phyloP scores from a whole-genome alignment of 108 stramenopile species.

The Nitzschia sp. region DNA sequence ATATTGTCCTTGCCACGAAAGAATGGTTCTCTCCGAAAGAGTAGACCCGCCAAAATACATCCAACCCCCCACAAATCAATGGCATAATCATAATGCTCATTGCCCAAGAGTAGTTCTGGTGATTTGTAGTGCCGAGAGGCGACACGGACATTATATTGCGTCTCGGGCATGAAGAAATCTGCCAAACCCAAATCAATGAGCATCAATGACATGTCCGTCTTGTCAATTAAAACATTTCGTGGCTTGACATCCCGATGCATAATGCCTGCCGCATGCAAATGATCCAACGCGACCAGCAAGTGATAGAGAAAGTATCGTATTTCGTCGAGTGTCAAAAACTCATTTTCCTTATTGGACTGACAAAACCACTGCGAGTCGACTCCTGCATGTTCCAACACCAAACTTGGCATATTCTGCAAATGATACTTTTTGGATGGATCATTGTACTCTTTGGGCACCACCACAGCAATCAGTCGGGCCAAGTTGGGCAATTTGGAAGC shows the following conservation, averaged over 20 bases:
- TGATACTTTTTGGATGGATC: conserved; percentile 25
- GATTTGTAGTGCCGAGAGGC: conserved; percentile 92
- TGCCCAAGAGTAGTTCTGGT: conserved; percentile 88
- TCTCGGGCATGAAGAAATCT: conserved; percentile 89
- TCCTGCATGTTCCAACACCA: conserved; percentile 91
- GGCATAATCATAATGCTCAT: conserved; percentile 75
- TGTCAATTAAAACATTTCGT: conserved; percentile 90
- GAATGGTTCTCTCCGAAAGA: conserved; percentile 81
- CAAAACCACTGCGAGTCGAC: conserved; percentile 82
- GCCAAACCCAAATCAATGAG: conserved; percentile 92
- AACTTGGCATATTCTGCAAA: conserved; percentile 59
- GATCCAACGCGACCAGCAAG: conserved; percentile 85
- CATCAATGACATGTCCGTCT: conserved; percentile 53
- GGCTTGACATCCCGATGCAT: conserved; percentile 97
- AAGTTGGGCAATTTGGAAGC: conserved; percentile 69
- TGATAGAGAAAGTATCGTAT: conserved; percentile 89
- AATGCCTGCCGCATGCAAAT: conserved; percentile 79
- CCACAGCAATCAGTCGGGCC: conserved; percentile 58
- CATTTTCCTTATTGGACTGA: conserved; percentile 46
- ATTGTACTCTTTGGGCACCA: conserved; percentile 34
- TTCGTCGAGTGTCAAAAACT: conserved; percentile 74
- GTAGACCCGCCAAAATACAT: conserved; percentile 80
- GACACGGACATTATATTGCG: conserved; percentile 87
- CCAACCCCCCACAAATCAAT: conserved; percentile 89
- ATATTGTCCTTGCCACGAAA: conserved; percentile 84